These are phyloP conservation scores for Yamadazyma membranifaciens DNA, from an alignment of 1,139 yeast genomes.

Conservation along the genomic window DNA sequence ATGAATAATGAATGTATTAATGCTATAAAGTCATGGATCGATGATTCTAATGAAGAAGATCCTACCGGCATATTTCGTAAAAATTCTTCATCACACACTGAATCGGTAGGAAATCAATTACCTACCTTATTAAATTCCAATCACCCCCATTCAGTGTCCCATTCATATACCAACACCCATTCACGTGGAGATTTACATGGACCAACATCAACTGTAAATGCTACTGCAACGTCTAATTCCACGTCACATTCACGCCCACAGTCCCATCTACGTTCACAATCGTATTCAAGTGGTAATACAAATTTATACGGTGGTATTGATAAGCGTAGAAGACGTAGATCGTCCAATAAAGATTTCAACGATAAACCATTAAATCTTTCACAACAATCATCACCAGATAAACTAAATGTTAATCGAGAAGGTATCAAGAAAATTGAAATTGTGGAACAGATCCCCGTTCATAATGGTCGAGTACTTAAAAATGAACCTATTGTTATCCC, in stretches of 20 bases:
- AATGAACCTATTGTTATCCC: conserved; percentile 10
- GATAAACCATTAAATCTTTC: neutral
- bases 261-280: too few relatives aligned
- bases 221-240: too few relatives aligned
- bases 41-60: conserved; percentile 20
- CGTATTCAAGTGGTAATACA: neutral
- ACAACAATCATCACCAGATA: neutral
- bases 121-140: neutral
- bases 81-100: conserved; percentile 16
- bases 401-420: neutral
- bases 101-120: neutral
- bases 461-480: conserved; percentile 9
- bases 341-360: conserved; percentile 6
- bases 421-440: conserved; percentile 4
- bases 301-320: conserved; percentile 6
- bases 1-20: conserved; percentile 43
- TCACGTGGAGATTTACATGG: neutral
- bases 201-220: neutral
- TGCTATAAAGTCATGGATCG: conserved; percentile 40
- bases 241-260: neutral
- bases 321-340: conserved; percentile 15
- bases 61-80: conserved; percentile 28
- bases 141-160: neutral
- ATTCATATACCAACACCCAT: neutral
- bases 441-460: conserved; percentile 6